phyloP scores from a whole-genome alignment of 352 stramenopile genomes.

The Phytophthora chlamydospora region DNA sequence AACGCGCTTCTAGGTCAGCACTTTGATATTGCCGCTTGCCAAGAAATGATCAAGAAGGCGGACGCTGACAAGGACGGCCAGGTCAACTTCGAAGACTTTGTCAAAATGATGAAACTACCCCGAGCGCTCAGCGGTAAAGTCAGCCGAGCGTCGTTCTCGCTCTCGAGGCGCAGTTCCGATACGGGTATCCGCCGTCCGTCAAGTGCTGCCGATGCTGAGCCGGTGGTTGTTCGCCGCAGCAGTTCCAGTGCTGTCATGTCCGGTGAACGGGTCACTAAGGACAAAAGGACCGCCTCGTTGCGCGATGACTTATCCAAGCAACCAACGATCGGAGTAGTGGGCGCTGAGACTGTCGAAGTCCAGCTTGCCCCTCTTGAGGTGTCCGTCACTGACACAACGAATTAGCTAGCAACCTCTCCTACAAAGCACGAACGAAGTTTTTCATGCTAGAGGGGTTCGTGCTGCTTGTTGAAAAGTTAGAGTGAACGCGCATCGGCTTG shows the following conservation, averaged over 20 bases:
- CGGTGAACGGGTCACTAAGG: constrained; percentile 34
- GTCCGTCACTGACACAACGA: too few relatives aligned
- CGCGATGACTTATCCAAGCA: constrained; percentile 30
- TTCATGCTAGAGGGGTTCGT: too few relatives aligned
- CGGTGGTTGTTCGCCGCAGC: constrained; percentile 26
- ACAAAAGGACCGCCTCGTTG: constrained; percentile 47
- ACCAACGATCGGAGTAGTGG: not conserved
- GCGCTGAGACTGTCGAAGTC: constrained; percentile 15
- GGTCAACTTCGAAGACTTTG: constrained; percentile 74
- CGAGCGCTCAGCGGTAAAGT: constrained; percentile 6
- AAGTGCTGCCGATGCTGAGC: constrained; percentile 13
- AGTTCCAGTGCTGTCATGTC: constrained; percentile 29
- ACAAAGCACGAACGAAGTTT: too few relatives aligned
- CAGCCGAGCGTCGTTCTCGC: constrained; percentile 6
- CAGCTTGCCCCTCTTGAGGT: constrained; percentile 1
- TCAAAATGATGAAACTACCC: constrained; percentile 64
- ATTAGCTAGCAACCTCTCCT: too few relatives aligned
- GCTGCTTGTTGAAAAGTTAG: too few relatives aligned
- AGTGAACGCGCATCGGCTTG: too few relatives aligned
- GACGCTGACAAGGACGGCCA: constrained; percentile 74
- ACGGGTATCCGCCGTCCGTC: not conserved
- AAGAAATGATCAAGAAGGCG: constrained; percentile 70
- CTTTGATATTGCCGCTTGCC: constrained; percentile 55
- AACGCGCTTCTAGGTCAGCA: constrained; percentile 62
- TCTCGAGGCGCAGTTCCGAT: constrained; percentile 21